Base-by-base conservation (phyloP, 2,329 filamentous ascomycete species). In the Plenodomus biglobosus region DNA sequence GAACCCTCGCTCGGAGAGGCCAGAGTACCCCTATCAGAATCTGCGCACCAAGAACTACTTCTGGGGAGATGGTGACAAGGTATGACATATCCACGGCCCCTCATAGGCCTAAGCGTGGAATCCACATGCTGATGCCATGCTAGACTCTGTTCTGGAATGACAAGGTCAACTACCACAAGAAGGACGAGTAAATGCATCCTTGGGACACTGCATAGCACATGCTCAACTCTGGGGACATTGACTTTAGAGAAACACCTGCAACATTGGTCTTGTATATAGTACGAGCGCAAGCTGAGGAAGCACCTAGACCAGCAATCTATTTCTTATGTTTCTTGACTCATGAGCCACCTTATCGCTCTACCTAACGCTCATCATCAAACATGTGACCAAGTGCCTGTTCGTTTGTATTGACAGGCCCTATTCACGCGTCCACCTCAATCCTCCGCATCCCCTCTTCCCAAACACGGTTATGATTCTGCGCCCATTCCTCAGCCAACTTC, bases 11-110 rank as follows among this genome's bases (percentile, higher is more conserved):
- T 90, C 95, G 80, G 94, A 99, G 79, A 87, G 89, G 71, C 78
- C 82, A 68, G 90, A 97, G 80, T 99, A 97, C 78, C 79, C 91
- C 52, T 99, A 95, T 85, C 90, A 95, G 84, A 99, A 99, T 83
- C 88, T 99, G 75, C 88, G 94, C 73, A 83, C 84, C 74, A 96
- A 94, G 86, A 96, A 96, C 84, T 99, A 78, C 82, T 85, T 84
- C 70, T 99, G 88, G 88, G 92, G 92, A 61, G 81, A 97, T 71
- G 94, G 94, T 71, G 94, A 99, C 80, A 94, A 97, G 88, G 88
- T 90, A 60, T 68, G 80, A 69, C 13, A 18, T 46, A 32, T 21
- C 20, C 35, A 5, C 6, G 18, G 8, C 16, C n/a, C 7, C 35
- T 37, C 11, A 18, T 20, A 18, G 18, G 35, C 16, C 16, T n/a